Base-by-base conservation (phyloP, 305 asterid genomes). In the Fraxinus sp. region DNA sequence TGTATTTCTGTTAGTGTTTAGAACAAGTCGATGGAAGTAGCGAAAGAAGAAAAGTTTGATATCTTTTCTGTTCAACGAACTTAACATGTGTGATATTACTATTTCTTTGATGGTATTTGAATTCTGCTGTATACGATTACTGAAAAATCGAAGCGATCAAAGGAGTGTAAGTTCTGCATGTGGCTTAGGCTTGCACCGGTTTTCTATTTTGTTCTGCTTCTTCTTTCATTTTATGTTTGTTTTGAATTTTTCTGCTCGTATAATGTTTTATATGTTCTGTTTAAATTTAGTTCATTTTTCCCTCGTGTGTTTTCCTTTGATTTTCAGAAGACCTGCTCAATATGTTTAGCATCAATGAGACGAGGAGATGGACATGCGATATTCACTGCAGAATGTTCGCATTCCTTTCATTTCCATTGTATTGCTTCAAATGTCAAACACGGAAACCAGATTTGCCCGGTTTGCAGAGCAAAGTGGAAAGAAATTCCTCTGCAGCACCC, bases 381-480 rank as follows among this genome's bases (percentile, higher is more conserved):
- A 57, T 95, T 92, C 86, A 95, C 98, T 28, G 98, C 97, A 9
- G 98, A 93, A 87, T 94, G 98, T 82, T 91, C 97, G 26, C 98
- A 94, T 83, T 91, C 98, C 62, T 95, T 95, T 74, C 98, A 95
- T 87, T 95, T 95, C 89, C 93, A 92, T 0, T 95, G 98, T 88
- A 93, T 95, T 46, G 93, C 93, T 62, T 93, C 98, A 62, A 95
- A 92, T 81, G 97, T 93, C 76, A 93, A 93, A 86, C 97, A 95
- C 74, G 98, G 98, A 5, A 95, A 93, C 87, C 92, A 89, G 86
- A 81, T 90, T 36, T 95, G 98, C 91, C 98, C 98, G 0, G 93
- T 95, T 74, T 95, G 98, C 87, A 82, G 98, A 83, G 98, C 98
- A 0, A 93, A 91, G 35, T 95, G 98, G 98, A 93, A 88, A 80